Conservation (phyloP, 73 alveolate genomes). For the Blepharisma japonicum region DNA sequence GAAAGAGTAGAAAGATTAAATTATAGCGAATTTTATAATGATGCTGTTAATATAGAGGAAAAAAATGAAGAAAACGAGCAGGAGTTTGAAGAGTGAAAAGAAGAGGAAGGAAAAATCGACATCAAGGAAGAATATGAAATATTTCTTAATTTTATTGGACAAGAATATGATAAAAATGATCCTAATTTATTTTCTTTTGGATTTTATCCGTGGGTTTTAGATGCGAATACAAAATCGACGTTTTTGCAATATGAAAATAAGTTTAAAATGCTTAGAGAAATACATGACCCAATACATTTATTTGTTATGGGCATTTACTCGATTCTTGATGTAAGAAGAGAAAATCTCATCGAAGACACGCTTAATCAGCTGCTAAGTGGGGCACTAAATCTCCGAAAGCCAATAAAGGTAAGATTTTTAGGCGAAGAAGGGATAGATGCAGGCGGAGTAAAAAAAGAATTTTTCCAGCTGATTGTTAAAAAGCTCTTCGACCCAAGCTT, state of each 20-base stretch:
- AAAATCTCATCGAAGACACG: constrained; percentile 77
- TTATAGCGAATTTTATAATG: not conserved
- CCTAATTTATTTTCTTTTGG: not conserved
- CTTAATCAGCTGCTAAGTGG: constrained; percentile 54
- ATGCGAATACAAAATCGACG: not conserved
- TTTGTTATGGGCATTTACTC: constrained; percentile 35
- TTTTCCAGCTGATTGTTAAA: constrained; percentile 81
- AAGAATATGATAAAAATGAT: not conserved
- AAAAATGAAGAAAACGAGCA: not conserved
- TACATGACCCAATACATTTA: not conserved
- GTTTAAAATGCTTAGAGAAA: too few species aligned
- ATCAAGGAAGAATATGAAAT: constrained; percentile 10
- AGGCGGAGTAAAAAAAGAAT: constrained; percentile 98
- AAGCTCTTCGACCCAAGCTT: constrained; percentile 71
- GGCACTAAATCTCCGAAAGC: constrained; percentile 72
- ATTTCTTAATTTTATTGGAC: not conserved
- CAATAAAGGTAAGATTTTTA: constrained; percentile 78
- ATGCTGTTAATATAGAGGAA: not conserved
- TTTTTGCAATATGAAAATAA: not conserved
- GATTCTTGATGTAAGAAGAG: constrained; percentile 63
- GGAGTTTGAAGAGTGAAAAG: not conserved
- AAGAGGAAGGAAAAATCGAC: not conserved
- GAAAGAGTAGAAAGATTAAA: not conserved
- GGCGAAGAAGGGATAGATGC: constrained; percentile 98
- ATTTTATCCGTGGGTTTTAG: not conserved